phyloP scores from a whole-genome alignment of 169 alveolate species.

The Cryptosporidium ryanae region DNA sequence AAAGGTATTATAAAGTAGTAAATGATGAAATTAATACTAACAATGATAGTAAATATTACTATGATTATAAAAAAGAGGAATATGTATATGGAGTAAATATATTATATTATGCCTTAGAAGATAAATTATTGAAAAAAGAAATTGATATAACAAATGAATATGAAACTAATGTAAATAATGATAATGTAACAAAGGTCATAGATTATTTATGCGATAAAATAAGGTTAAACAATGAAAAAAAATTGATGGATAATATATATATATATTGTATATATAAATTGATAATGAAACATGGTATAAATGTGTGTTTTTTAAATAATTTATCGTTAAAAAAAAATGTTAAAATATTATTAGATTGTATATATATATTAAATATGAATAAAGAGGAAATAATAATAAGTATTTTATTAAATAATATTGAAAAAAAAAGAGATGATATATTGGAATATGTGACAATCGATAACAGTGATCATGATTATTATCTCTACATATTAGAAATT shows the following conservation, averaged over 20 bases:
- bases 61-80: slow-evolving; percentile 27
- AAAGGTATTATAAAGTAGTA: slow-evolving; percentile 21
- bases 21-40: slow-evolving; percentile 19
- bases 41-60: not conserved
- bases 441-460: not conserved
- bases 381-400: slow-evolving; percentile 1
- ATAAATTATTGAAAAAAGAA: not conserved
- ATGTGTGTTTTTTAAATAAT: slow-evolving; percentile 24
- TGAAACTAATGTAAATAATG: not conserved
- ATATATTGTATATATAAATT: slow-evolving; percentile 11
- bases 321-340: slow-evolving; percentile 13
- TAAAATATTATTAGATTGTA: not conserved
- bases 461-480: not conserved
- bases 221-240: not conserved
- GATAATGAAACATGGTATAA: not conserved
- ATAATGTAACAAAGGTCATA: slow-evolving; percentile 3
- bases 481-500: slow-evolving; percentile 5
- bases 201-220: slow-evolving; percentile 8
- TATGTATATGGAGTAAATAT: slow-evolving; percentile 45
- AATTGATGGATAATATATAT: not conserved
- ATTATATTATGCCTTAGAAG: slow-evolving; percentile 13
- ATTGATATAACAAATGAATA: not conserved
- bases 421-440: slow-evolving; percentile 38
- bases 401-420: not conserved
- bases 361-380: slow-evolving; percentile 12